A percentile compares a stretch with the other conserved stretches of the same genome.
phyloP scores from a whole-genome alignment of 352 stramenopile species.

The Phytophthora pini region DNA sequence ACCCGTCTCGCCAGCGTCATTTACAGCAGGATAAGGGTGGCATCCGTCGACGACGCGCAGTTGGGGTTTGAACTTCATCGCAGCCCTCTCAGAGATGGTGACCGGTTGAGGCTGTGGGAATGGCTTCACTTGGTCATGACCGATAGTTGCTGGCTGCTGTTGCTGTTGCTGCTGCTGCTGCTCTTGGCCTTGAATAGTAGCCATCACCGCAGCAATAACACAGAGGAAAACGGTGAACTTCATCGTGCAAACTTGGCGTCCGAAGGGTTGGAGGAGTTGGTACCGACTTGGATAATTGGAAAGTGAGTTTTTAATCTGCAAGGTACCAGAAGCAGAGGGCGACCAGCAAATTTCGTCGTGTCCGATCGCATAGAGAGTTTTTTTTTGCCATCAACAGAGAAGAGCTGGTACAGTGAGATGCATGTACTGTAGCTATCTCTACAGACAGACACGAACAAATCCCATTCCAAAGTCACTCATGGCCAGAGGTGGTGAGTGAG shows the following conservation, averaged over 20 bases:
- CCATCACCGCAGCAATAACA: not conserved
- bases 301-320: constrained; percentile 2
- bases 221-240: constrained; percentile 8
- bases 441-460: no score
- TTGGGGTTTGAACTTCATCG: not conserved
- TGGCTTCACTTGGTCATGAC: constrained; percentile 15
- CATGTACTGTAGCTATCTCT: no score
- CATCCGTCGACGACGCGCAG: no score
- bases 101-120: constrained; percentile 10
- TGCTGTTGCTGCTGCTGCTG: constrained; percentile 1
- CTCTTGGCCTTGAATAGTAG: constrained; percentile 14
- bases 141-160: constrained; percentile 10
- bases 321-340: not conserved
- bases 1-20: constrained; percentile 30
- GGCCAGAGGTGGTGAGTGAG: no score
- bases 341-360: constrained; percentile 1
- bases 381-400: not conserved
- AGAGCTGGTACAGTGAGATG: no score
- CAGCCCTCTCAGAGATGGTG: constrained; percentile 13
- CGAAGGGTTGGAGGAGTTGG: not conserved
- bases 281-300: constrained; percentile 14
- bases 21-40: constrained; percentile 17
- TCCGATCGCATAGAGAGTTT: constrained; percentile 3
- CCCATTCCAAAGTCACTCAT: no score
- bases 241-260: constrained; percentile 1